Conservation (phyloP, 192 early-diverging fungal genomes). For the Backusella tarrabulga region DNA sequence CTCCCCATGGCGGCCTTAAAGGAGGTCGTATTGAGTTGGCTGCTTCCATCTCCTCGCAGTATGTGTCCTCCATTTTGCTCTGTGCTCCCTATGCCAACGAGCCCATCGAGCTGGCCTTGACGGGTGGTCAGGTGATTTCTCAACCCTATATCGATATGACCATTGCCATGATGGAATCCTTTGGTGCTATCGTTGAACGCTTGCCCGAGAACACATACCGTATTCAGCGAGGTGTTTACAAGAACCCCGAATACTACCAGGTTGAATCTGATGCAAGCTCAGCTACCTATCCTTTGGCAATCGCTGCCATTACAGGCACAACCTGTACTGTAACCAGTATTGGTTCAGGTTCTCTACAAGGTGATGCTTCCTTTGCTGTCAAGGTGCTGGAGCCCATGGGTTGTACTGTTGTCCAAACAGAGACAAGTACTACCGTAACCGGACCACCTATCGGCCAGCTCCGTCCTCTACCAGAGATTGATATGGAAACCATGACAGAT, state of each 20-base stretch:
- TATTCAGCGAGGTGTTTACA: constrained; percentile 77
- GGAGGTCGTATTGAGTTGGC: constrained; percentile 89
- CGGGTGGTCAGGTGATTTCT: constrained; percentile 92
- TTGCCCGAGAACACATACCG: constrained; percentile 77
- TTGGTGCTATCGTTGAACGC: constrained; percentile 80
- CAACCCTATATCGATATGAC: constrained; percentile 99
- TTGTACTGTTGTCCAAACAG: constrained; percentile 87
- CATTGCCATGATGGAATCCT: constrained; percentile 95
- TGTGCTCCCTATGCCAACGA: constrained; percentile 90
- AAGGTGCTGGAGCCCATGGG: constrained; percentile 93
- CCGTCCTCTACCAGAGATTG: constrained; percentile 69
- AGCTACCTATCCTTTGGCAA: constrained; percentile 97
- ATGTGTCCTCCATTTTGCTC: constrained; percentile 95
- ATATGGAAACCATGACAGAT: constrained; percentile 99
- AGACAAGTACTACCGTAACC: constrained; percentile 81
- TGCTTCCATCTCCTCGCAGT: constrained; percentile 95
- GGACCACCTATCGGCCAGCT: constrained; percentile 78
- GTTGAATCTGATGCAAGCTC: constrained; percentile 97
- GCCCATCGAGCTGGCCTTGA: constrained; percentile 80
- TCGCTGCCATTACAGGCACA: constrained; percentile 92
- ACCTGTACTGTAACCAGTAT: constrained; percentile 90
- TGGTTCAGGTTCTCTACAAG: constrained; percentile 87
- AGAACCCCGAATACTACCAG: constrained; percentile 79
- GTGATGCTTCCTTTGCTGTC: constrained; percentile 87
- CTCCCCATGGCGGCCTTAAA: constrained; percentile 69